Base-by-base conservation (phyloP, 2,329 filamentous ascomycete genomes). In the Hypomyces perniciosus region DNA sequence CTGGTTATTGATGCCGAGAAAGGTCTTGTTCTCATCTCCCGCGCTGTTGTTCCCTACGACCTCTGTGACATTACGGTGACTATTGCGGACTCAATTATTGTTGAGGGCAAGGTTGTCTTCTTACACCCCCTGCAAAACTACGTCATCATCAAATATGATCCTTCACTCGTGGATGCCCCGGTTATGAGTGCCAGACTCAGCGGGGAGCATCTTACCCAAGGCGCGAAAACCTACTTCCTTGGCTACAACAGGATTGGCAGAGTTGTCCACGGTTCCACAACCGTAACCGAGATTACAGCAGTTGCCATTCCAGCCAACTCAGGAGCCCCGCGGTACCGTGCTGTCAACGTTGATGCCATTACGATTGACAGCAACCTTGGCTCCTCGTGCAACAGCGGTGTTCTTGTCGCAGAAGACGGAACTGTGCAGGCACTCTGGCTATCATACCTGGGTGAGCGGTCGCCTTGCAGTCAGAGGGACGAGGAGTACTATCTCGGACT, bases 61-160 rank as follows among this genome's bases (percentile, higher is more conserved):
- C 81, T 99, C 33, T 97, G 92, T 70, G 93, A 99, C 64, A 95
- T 99, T 59, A 90, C 87, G 41, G 82, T 99, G 61, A 97, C 93
- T 10, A 95, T 99, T 60, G 93, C 93, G 27, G 93, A 99, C 67
- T 96, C 91, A 3, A 90, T 99, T 62, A 89, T 96, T 50, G 88
- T 97, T 8, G 87, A 92, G 59, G 93, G 88, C 60, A 96, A 95
- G 70, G 88, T 99, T 4, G 80, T 97, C 10, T 99, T 99, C 75
- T 76, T 99, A 67, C 93, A 99, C 65, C 93, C 93, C 10, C 76
- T 99, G 48, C 93, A 97, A 66, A 99, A 99, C 69, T 99, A 97
- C 68, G 88, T 88, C 58, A 87, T 99, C 61, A 83, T 99, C 61
- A 86, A 95, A 71, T 99, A 99, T 66, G 92, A 99, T 65, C 89